Evolutionary conservation across 352 stramenopile genomes (phyloP), one percentile per base, ranked within the genome.

Genomic region (Globisporangium alternatum): DNA sequence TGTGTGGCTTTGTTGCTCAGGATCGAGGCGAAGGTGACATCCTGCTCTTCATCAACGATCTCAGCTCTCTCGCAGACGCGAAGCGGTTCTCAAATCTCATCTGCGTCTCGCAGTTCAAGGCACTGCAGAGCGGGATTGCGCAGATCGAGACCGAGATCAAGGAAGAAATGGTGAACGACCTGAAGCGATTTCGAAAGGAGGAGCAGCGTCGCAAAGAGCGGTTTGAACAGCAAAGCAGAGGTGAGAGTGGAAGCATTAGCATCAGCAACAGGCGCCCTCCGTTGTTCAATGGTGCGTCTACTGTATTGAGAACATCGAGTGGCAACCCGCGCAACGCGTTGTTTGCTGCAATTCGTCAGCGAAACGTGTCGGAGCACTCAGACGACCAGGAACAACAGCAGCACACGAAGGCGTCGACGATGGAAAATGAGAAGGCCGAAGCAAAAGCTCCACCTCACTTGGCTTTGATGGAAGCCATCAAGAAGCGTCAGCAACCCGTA

Each of bases 51-150:
- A 64, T 89, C 17, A 78, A 87, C 63, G 83, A 94, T 17, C 63
- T 94, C 51, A 72, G 65, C 41, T 62, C 60, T 5, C 67, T 94
- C 7, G 43, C 69, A 0, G 73, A 88, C 1, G 85, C 85, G 4
- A 91, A 86, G 35, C 76, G 83, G 5, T 89, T 79, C 44, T 94
- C 85, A 5, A 91, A 91, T 53, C 48, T 87, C 21, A 81, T 84
- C 55, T 92, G 83, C 54, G 60, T 78, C 12, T 83, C 83, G 0
- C 83, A 94, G 63, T 64, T 70, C 13, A 74, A 76, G 54, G 45
- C 71, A 8, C 57, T 91, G 33, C 77, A 84, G 33, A 75, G 76
- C 13, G 80, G 83, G 13, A 77, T 91, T 9, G 47, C 39, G 10
- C 78, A 91, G 55, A 52, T 90, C 1, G 71, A 90, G 43, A 67